These are phyloP conservation scores for Rhynchosporium graminicola DNA, from an alignment of 2,329 filamentous ascomycete species.

Conservation along the genomic window DNA sequence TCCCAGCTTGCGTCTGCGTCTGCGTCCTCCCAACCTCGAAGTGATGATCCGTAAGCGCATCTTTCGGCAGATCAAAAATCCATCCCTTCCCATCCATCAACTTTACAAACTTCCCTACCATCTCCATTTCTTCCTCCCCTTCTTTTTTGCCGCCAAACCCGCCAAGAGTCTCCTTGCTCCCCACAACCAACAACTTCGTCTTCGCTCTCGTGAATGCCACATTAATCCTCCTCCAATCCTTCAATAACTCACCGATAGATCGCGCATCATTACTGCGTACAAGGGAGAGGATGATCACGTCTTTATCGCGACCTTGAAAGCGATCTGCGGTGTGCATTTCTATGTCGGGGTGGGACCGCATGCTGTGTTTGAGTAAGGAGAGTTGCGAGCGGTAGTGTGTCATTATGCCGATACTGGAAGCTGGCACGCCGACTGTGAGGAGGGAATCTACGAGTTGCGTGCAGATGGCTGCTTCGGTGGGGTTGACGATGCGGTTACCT, in stretches of 20 bases:
- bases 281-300: conserved; percentile 82
- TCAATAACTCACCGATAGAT: conserved; percentile 85
- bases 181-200: conserved; percentile 86
- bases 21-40: conserved; percentile 59
- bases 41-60: conserved; percentile 65
- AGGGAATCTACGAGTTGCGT: conserved; percentile 80
- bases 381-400: conserved; percentile 96
- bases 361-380: conserved; percentile 72
- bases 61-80: conserved; percentile 70
- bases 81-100: conserved; percentile 79
- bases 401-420: conserved; percentile 85
- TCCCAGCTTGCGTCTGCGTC: conserved; percentile 48
- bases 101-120: conserved; percentile 73
- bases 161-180: conserved; percentile 75
- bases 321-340: conserved; percentile 98
- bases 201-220: conserved; percentile 93
- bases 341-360: conserved; percentile 64
- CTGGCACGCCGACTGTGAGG: conserved; percentile 71
- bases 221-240: conserved; percentile 91
- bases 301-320: conserved; percentile 95
- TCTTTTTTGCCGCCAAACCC: conserved; percentile 59
- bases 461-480: conserved; percentile 75
- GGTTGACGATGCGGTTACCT: conserved; percentile 86
- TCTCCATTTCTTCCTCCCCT: conserved; percentile 69
- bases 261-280: conserved; percentile 83